phyloP scores from a whole-genome alignment of 169 alveolate species.

The Plasmodium chabaudi region DNA sequence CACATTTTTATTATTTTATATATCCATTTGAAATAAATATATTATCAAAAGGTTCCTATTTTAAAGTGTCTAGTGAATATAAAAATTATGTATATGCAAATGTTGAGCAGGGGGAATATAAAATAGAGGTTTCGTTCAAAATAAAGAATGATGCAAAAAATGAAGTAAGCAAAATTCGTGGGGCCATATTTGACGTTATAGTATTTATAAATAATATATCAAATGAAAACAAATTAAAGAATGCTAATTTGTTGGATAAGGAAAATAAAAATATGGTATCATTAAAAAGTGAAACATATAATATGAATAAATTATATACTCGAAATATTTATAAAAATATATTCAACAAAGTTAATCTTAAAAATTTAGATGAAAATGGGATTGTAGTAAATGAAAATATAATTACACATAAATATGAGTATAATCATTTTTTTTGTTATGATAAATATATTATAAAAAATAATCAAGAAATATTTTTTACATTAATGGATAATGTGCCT shows the following conservation, averaged over 20 bases:
- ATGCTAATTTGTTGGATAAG: no score
- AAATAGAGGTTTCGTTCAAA: slow-evolving; percentile 8
- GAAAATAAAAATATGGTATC: no score
- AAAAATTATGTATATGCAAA: slow-evolving; percentile 18
- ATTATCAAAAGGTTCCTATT: slow-evolving; percentile 10
- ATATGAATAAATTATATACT: slow-evolving; percentile 3
- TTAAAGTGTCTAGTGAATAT: slow-evolving; percentile 15
- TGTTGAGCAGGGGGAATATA: slow-evolving; percentile 28
- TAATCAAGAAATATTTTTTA: slow-evolving; percentile 43
- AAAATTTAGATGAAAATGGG: slow-evolving; percentile 20
- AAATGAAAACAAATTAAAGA: no score
- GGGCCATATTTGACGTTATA: slow-evolving; percentile 29
- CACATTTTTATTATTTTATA: slow-evolving; percentile 49
- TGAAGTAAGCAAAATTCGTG: no score
- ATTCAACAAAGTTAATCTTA: slow-evolving; percentile 22
- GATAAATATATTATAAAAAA: slow-evolving; percentile 26
- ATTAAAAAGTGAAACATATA: neutral
- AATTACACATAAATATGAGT: slow-evolving; percentile 9
- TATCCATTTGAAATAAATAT: slow-evolving; percentile 37
- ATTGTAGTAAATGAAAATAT: slow-evolving; percentile 11
- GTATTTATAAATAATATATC: neutral
- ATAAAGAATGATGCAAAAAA: slow-evolving; percentile 1
- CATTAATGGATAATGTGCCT: neutral
- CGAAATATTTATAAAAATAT: slow-evolving; percentile 13
- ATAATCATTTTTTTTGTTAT: slow-evolving; percentile 23